Evolutionary conservation across 164 flowering plant species (phyloP), one percentile per base, ranked within the genome.

Genomic region (Paratinospora sagittata): DNA sequence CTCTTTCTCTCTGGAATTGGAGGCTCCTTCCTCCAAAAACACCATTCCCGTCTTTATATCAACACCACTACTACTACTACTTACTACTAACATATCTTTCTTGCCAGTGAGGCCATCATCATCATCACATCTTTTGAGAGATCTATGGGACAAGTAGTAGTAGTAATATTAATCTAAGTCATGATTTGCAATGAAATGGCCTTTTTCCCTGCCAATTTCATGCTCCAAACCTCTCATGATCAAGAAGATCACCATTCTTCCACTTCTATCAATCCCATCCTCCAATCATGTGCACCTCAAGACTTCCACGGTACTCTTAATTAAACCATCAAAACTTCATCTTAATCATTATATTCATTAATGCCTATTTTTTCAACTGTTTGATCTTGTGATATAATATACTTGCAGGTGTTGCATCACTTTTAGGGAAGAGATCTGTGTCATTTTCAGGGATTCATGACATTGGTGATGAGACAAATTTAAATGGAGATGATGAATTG

Each of bases 231-330:
- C 62, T 75, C 90, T 49, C 84, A 76, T 67, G 77, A 81, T 30
- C 77, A 79, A 14, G 76, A 78, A 41, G 81, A 84, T 14, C 83
- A 82, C 55, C 88, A 80, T 55, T 84, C 82, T 66, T 77, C 84
- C 26, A 16, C 84, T 68, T 83, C 90, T 73, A 82, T 87, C 76
- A 73, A 76, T 67, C 82, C 87, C 60, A 72, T 87, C 70, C 78
- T 85, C 24, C 82, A 89, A 55, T 72, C 91, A 5, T 89, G 90
- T 83, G 63, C 86, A 9, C 86, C 90, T 71, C 98, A 87, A 80
- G 90, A 90, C 75, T 89, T 86, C 72, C 93, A 85, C 76, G 93
- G 96, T 87, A n/a, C n/a, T n/a, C n/a, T n/a, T n/a, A n/a, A n/a
- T n/a, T n/a, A n/a, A n/a, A n/a, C n/a, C n/a, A n/a, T n/a, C n/a